Evolutionary conservation across 257 asterid species (phyloP).

Genomic region (Cordia subcordata): DNA sequence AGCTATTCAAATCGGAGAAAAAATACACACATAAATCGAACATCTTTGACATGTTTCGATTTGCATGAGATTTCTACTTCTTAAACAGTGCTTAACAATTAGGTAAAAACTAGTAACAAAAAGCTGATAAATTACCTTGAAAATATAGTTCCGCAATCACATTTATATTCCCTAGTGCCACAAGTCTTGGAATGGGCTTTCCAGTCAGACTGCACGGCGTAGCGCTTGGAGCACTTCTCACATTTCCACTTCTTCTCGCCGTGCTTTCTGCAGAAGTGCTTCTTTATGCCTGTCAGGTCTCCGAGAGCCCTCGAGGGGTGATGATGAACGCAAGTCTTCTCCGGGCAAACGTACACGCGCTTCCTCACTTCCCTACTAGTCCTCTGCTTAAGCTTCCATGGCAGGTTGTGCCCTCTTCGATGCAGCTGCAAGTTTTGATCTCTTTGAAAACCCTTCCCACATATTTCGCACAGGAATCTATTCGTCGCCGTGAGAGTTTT

Average conservation of each 20-base stretch:
- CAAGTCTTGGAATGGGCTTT: slow-evolving; percentile 94
- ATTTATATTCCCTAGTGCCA: slow-evolving; percentile 87
- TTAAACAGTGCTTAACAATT: not conserved
- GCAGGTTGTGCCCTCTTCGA: slow-evolving; percentile 84
- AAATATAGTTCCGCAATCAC: slow-evolving; percentile 86
- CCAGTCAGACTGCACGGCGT: slow-evolving; percentile 91
- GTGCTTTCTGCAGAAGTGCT: slow-evolving; percentile 84
- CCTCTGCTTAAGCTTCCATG: slow-evolving; percentile 93
- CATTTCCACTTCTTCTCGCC: slow-evolving; percentile 99
- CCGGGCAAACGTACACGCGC: slow-evolving; percentile 92
- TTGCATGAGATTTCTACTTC: slow-evolving; percentile 9
- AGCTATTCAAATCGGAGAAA: too few relatives aligned
- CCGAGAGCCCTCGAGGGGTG: slow-evolving; percentile 88
- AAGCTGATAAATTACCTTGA: slow-evolving; percentile 50
- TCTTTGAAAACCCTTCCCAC: slow-evolving; percentile 94
- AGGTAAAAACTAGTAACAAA: not conserved
- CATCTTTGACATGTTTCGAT: not conserved
- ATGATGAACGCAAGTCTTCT: slow-evolving; percentile 69
- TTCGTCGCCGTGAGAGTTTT: slow-evolving; percentile 92
- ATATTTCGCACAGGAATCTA: slow-evolving; percentile 77
- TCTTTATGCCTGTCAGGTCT: slow-evolving; percentile 86
- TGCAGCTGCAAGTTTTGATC: slow-evolving; percentile 91
- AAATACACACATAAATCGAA: too few relatives aligned
- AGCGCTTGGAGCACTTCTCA: slow-evolving; percentile 76
- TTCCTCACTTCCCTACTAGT: slow-evolving; percentile 58